Evolutionary conservation across 176 grass and related monocot species (phyloP).

Genomic region (Cenchrus fungigraminus): DNA sequence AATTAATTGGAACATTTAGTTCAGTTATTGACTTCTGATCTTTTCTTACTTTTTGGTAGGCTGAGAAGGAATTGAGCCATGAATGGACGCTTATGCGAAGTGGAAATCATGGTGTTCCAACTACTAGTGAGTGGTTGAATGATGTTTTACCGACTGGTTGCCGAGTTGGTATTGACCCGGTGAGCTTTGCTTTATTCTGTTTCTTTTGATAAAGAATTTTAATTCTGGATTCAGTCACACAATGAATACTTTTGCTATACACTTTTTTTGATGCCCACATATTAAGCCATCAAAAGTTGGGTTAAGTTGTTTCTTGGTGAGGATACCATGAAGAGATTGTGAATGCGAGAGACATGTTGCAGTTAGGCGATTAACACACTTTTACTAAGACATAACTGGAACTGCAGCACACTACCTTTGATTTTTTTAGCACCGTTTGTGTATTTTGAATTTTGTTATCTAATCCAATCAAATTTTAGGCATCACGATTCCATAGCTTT

Average conservation of each 20-base stretch:
- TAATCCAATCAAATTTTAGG: background rate
- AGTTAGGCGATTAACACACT: background rate
- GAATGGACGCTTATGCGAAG: constrained; percentile 89
- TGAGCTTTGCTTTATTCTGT: constrained; percentile 57
- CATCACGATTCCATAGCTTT: background rate
- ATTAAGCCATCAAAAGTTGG: background rate
- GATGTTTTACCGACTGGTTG: constrained; percentile 80
- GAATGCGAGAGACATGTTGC: background rate
- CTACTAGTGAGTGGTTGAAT: constrained; percentile 87
- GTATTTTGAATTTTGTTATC: constrained; percentile 16
- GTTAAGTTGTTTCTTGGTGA: background rate
- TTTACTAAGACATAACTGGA: background rate
- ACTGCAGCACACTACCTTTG: background rate
- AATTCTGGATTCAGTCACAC: background rate
- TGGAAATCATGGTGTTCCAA: constrained; percentile 86
- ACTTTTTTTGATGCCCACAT: constrained; percentile 4
- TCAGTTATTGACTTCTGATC: background rate
- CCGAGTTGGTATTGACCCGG: constrained; percentile 95
- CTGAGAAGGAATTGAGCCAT: constrained; percentile 75
- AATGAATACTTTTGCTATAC: constrained; percentile 1
- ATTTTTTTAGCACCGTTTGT: background rate
- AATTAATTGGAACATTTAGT: background rate
- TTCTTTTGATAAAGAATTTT: background rate
- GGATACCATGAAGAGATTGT: background rate
- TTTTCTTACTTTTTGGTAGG: constrained; percentile 51